These are phyloP conservation scores for Glomus cerebriforme DNA, from an alignment of 192 early-diverging fungal genomes.

Conservation along the genomic window DNA sequence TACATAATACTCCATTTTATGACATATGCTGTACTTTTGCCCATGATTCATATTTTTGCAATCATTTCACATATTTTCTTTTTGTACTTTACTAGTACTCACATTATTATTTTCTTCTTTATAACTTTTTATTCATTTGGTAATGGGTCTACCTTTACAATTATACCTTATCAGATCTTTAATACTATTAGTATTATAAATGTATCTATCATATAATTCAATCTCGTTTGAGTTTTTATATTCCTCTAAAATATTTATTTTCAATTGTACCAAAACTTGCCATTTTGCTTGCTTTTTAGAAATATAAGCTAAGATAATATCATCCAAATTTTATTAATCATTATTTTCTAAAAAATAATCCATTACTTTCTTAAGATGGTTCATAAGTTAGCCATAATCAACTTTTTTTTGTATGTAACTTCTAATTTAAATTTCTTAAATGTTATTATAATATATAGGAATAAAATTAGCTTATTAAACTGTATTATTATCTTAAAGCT, in stretches of 20 bases:
- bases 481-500: not conserved
- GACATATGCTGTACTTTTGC: no score
- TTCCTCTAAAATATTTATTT: not conserved
- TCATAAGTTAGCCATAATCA: not conserved
- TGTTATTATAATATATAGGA: not conserved
- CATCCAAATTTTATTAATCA: not conserved
- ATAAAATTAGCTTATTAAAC: not conserved
- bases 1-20: no score
- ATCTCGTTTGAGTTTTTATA: not conserved
- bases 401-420: not conserved
- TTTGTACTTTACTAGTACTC: not conserved
- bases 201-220: not conserved
- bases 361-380: not conserved
- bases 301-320: slow-evolving; percentile 10
- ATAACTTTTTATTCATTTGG: not conserved
- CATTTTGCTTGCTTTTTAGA: not conserved
- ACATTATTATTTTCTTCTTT: not conserved
- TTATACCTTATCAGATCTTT: not conserved
- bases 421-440: not conserved
- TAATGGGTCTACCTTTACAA: not conserved
- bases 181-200: not conserved
- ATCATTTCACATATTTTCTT: not conserved
- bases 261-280: not conserved
- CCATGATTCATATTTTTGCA: no score
- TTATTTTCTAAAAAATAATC: not conserved